Evolutionary conservation across 192 early-diverging fungal species (phyloP).

Genomic region (Fimicolochytrium jonesii): DNA sequence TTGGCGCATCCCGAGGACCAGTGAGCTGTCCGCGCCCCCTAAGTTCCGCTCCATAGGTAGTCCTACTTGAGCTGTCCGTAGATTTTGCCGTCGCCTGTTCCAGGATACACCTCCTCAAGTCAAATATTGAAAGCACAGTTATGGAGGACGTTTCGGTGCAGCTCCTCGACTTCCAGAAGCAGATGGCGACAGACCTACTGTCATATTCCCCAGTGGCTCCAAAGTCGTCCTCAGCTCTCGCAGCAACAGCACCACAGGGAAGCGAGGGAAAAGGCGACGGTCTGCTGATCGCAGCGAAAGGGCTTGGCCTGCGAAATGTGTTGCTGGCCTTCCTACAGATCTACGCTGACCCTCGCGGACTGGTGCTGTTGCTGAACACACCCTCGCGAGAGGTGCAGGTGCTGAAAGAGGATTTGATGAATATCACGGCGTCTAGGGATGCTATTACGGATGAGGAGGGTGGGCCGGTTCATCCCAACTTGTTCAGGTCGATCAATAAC

Average conservation of each 20-base stretch:
- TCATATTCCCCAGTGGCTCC: constrained; percentile 1
- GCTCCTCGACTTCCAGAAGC: constrained; percentile 28
- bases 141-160: not conserved
- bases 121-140: too few species aligned
- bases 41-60: too few species aligned
- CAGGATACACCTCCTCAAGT: too few species aligned
- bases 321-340: constrained; percentile 68
- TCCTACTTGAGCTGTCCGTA: too few species aligned
- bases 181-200: constrained; percentile 34
- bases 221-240: not conserved
- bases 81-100: too few species aligned
- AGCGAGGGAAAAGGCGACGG: constrained; percentile 58
- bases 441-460: not conserved
- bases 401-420: constrained; percentile 32
- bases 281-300: constrained; percentile 71
- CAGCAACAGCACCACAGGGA: not conserved
- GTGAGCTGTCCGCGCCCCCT: too few species aligned
- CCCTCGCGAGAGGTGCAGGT: constrained; percentile 33
- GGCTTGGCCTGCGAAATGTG: constrained; percentile 70
- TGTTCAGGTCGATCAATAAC: constrained; percentile 49
- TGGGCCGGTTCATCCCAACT: constrained; percentile 34
- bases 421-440: constrained; percentile 2
- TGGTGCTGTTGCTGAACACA: constrained; percentile 80
- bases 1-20: too few species aligned
- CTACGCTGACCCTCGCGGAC: constrained; percentile 56